Evolutionary conservation across 495 filamentous ascomycete genomes (phyloP).

Genomic region (Parachaetomium inaequale): DNA sequence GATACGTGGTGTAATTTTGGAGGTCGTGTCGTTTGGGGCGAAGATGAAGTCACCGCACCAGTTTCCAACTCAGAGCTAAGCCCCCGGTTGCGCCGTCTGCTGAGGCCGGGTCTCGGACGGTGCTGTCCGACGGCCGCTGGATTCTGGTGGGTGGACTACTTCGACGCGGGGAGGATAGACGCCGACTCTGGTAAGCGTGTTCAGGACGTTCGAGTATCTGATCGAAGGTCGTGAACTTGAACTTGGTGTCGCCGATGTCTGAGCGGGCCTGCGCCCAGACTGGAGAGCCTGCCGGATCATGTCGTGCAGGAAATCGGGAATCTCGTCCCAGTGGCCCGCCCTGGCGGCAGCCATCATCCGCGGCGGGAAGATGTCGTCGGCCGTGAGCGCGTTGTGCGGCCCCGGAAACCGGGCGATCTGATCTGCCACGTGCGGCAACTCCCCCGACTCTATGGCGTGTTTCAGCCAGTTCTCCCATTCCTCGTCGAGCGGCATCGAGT

Average conservation of each 20-base stretch:
- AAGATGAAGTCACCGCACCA: not conserved
- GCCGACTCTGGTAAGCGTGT: constrained; percentile 8
- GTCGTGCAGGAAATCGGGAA: constrained; percentile 48
- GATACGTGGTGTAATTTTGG: not conserved
- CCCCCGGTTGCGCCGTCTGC: constrained; percentile 5
- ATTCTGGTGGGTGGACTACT: not conserved
- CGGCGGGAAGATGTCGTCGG: constrained; percentile 41
- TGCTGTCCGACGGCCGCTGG: not conserved
- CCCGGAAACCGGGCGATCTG: constrained; percentile 36
- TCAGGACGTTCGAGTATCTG: constrained; percentile 14
- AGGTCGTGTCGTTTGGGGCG: not conserved
- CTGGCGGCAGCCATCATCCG: constrained; percentile 44
- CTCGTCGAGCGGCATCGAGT: constrained; percentile 63
- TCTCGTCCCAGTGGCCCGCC: constrained; percentile 50
- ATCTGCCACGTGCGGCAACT: constrained; percentile 43
- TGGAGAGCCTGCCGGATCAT: constrained; percentile 44
- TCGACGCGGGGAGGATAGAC: constrained; percentile 2
- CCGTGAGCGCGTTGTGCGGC: constrained; percentile 26
- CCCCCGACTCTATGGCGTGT: constrained; percentile 64
- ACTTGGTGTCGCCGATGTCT: constrained; percentile 9
- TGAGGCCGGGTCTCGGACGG: not conserved
- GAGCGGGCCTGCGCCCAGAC: not conserved
- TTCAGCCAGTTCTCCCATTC: constrained; percentile 87
- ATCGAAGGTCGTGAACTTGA: constrained; percentile 7
- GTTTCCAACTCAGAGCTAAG: not conserved